Evolutionary conservation across 2,329 filamentous ascomycete species (phyloP).

Genomic region (Bipolaris victoriae): DNA sequence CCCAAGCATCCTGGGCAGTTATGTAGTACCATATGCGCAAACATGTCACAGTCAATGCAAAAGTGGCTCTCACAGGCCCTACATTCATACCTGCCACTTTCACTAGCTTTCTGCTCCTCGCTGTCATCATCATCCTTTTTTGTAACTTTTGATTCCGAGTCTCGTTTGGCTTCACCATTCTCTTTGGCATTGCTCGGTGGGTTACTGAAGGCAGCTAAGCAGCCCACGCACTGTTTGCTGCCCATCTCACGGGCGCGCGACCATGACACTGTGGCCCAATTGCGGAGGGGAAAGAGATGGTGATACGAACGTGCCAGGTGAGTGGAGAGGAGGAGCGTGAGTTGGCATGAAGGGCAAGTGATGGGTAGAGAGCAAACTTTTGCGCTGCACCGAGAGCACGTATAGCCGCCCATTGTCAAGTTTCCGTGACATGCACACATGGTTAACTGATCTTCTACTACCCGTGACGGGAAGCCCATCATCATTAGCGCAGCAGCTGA

Average conservation of each 20-base stretch:
- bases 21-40: constrained; percentile 90
- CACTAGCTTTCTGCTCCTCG: constrained; percentile 63
- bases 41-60: constrained; percentile 97
- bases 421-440: constrained; percentile 91
- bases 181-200: constrained; percentile 24
- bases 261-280: constrained; percentile 93
- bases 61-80: constrained; percentile 88
- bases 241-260: constrained; percentile 61
- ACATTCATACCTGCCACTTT: constrained; percentile 88
- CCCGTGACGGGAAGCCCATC: constrained; percentile 96
- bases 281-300: constrained; percentile 63
- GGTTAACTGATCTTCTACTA: constrained; percentile 72
- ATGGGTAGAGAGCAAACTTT: constrained; percentile 91
- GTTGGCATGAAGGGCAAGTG: constrained; percentile 87
- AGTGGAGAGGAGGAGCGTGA: constrained; percentile 93
- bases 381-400: constrained; percentile 84
- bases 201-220: constrained; percentile 72
- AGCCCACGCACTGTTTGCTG: constrained; percentile 73
- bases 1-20: constrained; percentile 90
- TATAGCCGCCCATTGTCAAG: constrained; percentile 82
- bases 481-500: constrained; percentile 71
- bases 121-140: constrained; percentile 36
- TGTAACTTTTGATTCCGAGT: constrained; percentile 19
- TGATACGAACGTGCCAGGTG: constrained; percentile 50
- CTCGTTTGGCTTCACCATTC: constrained; percentile 17